A percentile compares a stretch with the other conserved stretches of the same genome.
These are phyloP conservation scores for Tuctoria greenei DNA, from an alignment of 176 grass and related monocot genomes.

Conservation along the genomic window DNA sequence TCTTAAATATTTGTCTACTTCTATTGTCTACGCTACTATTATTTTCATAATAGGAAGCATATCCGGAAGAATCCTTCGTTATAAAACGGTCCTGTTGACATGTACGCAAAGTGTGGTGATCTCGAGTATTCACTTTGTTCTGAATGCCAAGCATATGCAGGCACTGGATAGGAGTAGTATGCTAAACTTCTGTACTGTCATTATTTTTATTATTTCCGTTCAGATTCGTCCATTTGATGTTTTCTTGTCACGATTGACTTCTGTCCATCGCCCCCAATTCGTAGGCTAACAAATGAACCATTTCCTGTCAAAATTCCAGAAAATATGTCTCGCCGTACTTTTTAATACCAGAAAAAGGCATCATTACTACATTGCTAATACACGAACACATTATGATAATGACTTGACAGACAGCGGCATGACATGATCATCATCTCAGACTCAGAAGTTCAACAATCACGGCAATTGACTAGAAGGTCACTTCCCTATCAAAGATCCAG, in stretches of 20 bases:
- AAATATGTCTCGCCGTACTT: too few species aligned
- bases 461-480: slow-evolving; percentile 32
- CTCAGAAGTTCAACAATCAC: background rate
- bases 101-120: too few species aligned
- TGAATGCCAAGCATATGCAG: slow-evolving; percentile 23
- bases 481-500: slow-evolving; percentile 82
- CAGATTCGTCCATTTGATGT: background rate
- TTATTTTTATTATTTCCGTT: slow-evolving; percentile 1
- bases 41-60: too few species aligned
- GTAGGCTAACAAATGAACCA: background rate
- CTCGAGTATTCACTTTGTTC: too few species aligned
- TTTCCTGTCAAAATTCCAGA: background rate
- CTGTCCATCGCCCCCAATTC: background rate
- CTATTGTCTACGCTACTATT: too few species aligned
- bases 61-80: too few species aligned
- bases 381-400: slow-evolving; percentile 11
- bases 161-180: background rate
- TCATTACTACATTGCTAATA: slow-evolving; percentile 27
- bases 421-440: background rate
- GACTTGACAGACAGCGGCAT: slow-evolving; percentile 12
- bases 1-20: too few species aligned
- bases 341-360: slow-evolving; percentile 14
- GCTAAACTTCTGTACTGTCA: background rate
- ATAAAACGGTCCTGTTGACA: too few species aligned
- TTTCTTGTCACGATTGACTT: background rate